A percentile compares a stretch with the other conserved stretches of the same genome.
phyloP scores from a whole-genome alignment of 208 protist genomes.

The Herpetomonas muscarum region DNA sequence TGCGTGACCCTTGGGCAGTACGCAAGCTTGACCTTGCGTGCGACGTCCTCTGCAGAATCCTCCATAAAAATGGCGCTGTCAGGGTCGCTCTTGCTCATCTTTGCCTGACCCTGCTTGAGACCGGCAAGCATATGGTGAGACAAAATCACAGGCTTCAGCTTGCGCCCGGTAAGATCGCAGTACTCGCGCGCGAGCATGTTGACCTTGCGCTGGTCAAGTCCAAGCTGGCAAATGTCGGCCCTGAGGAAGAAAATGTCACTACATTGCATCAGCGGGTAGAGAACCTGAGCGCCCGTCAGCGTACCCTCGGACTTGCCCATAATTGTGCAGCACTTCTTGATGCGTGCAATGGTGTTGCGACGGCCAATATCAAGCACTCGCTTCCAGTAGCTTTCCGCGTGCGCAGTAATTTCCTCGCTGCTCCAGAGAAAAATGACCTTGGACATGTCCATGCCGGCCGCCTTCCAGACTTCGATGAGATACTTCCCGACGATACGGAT shows the following conservation, averaged over 20 bases:
- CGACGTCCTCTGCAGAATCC: conserved; percentile 94
- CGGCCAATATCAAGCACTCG: conserved; percentile 97
- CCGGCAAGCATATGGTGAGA: conserved; percentile 98
- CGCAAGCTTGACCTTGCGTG: conserved; percentile 93
- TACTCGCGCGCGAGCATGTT: conserved; percentile 99
- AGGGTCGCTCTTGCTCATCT: conserved; percentile 99
- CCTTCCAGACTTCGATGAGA: conserved; percentile 99
- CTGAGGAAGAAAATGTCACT: conserved; percentile 99
- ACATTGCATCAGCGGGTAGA: conserved; percentile 99
- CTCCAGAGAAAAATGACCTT: conserved; percentile 97
- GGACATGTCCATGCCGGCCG: conserved; percentile 97
- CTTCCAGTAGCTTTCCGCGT: conserved; percentile 96
- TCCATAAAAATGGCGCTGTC: conserved; percentile 99
- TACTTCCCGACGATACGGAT: conserved; percentile 97
- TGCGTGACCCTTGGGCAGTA: conserved; percentile 91
- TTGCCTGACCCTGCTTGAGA: conserved; percentile 94
- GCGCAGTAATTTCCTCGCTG: conserved; percentile 95
- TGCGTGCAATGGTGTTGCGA: conserved; percentile 92
- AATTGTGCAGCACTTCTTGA: conserved; percentile 98
- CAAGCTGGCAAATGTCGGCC: conserved; percentile 99
- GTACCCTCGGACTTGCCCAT: conserved; percentile 98
- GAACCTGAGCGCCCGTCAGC: conserved; percentile 96
- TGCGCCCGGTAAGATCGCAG: conserved; percentile 88
- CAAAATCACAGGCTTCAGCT: conserved; percentile 96
- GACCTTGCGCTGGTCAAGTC: conserved; percentile 99